These are phyloP conservation scores for Atkinsonella hypoxylon DNA, from an alignment of 2,329 filamentous ascomycete species.

Conservation along the genomic window DNA sequence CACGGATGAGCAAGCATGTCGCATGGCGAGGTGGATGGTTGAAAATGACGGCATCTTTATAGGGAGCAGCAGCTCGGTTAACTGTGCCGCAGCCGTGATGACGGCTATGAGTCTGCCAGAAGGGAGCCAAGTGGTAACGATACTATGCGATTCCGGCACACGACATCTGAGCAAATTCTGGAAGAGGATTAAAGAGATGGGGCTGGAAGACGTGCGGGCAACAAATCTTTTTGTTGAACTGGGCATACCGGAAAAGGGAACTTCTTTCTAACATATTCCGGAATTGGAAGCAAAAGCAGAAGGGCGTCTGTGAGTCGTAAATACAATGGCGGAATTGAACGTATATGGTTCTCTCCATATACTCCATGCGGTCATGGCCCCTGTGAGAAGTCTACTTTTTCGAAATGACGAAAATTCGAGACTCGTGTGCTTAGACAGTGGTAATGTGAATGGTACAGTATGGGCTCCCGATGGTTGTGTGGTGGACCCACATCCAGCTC, in stretches of 20 bases:
- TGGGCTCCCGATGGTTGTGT: no score
- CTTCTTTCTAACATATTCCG: background rate
- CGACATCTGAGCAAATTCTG: conserved; percentile 79
- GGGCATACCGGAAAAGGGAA: conserved; percentile 23
- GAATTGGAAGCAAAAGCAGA: background rate
- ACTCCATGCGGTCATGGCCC: no score
- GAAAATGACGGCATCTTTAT: conserved; percentile 92
- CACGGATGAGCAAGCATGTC: conserved; percentile 75
- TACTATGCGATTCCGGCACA: conserved; percentile 77
- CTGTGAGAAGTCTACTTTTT: no score
- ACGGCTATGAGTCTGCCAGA: conserved; percentile 51
- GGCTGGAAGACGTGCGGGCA: conserved; percentile 45
- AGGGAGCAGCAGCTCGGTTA: conserved; percentile 92
- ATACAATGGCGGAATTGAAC: no score
- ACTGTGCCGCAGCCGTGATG: conserved; percentile 71
- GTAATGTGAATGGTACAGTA: no score
- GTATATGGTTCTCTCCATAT: no score
- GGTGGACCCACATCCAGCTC: background rate
- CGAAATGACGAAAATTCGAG: no score
- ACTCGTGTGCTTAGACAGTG: no score
- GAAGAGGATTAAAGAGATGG: conserved; percentile 58
- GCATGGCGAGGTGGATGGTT: conserved; percentile 93
- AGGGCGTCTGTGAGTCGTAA: background rate
- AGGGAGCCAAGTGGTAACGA: conserved; percentile 60
- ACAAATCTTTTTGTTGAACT: conserved; percentile 38